phyloP scores from a whole-genome alignment of 371 early-diverging fungal genomes.

The Entomophthora muscae region DNA sequence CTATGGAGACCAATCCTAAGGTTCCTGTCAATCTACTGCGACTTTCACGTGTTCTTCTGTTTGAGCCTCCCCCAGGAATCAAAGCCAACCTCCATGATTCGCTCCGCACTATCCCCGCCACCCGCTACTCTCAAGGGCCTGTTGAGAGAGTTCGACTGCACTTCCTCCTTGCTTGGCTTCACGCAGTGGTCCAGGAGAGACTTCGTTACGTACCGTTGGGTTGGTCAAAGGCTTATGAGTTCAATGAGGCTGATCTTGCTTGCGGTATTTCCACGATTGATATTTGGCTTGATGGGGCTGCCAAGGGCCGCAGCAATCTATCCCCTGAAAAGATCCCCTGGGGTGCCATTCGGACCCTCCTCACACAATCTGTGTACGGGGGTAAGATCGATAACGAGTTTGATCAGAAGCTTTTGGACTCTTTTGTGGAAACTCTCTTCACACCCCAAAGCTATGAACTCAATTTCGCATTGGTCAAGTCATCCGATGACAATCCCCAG shows the following conservation, averaged over 20 bases:
- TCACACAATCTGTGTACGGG: slow-evolving; percentile 87
- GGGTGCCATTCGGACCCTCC: slow-evolving; percentile 72
- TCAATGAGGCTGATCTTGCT: slow-evolving; percentile 92
- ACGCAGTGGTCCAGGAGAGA: slow-evolving; percentile 87
- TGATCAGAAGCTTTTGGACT: slow-evolving; percentile 74
- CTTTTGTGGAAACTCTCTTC: slow-evolving; percentile 78
- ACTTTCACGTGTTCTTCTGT: slow-evolving; percentile 79
- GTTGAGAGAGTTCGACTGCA: slow-evolving; percentile 75
- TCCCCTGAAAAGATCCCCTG: slow-evolving; percentile 92
- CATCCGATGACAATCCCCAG: slow-evolving; percentile 19
- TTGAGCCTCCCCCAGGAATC: slow-evolving; percentile 92
- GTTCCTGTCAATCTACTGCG: slow-evolving; percentile 87
- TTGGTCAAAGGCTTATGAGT: slow-evolving; percentile 94
- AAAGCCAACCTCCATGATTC: slow-evolving; percentile 83
- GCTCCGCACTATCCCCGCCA: slow-evolving; percentile 42
- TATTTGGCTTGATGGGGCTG: slow-evolving; percentile 69
- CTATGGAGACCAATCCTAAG: slow-evolving; percentile 92
- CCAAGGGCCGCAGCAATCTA: slow-evolving; percentile 70
- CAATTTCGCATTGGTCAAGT: slow-evolving; percentile 54
- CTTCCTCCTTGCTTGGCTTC: slow-evolving; percentile 93
- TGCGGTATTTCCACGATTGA: slow-evolving; percentile 80
- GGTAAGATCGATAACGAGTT: slow-evolving; percentile 87
- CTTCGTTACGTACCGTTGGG: slow-evolving; percentile 91
- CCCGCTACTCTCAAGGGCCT: slow-evolving; percentile 47
- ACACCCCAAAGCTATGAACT: slow-evolving; percentile 61